These are phyloP conservation scores for Cephalotrichum gorgonifer DNA, from an alignment of 2,329 filamentous ascomycete genomes.

Conservation along the genomic window DNA sequence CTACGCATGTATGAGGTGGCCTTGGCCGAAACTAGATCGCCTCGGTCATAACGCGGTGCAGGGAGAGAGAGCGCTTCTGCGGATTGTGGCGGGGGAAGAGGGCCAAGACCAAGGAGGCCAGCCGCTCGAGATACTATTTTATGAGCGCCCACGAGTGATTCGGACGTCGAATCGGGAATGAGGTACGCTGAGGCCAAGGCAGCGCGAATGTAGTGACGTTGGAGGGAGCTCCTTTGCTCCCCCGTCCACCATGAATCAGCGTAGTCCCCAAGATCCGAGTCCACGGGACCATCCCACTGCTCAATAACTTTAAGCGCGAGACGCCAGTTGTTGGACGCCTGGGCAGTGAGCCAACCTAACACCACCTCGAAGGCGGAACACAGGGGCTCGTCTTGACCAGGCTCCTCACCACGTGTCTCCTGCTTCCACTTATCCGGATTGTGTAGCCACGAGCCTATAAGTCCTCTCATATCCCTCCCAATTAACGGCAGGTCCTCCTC, in stretches of 20 bases:
- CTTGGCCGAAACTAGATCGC: conserved; percentile 24
- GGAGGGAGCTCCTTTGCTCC: conserved; percentile 46
- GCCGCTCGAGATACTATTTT: conserved; percentile 11
- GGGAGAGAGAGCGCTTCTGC: conserved; percentile 2
- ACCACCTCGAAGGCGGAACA: conserved; percentile 59
- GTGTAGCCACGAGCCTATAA: conserved; percentile 67
- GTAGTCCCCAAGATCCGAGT: conserved; percentile 57
- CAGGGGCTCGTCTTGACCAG: conserved; percentile 14
- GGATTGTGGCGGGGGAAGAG: conserved; percentile 36
- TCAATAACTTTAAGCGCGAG: conserved; percentile 54
- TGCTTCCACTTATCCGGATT: conserved; percentile 4
- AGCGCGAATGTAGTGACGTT: conserved; percentile 55
- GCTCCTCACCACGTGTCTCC: background rate
- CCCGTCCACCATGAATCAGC: conserved; percentile 48
- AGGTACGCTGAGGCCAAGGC: conserved; percentile 59
- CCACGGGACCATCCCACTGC: conserved; percentile 64
- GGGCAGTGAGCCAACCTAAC: conserved; percentile 54
- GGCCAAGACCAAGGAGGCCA: conserved; percentile 45
- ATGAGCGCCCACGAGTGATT: conserved; percentile 32
- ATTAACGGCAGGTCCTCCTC: conserved; percentile 30
- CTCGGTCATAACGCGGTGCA: conserved; percentile 17
- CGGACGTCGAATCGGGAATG: conserved; percentile 46
- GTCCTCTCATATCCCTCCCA: conserved; percentile 54
- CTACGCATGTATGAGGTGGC: conserved; percentile 36
- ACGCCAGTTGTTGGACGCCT: conserved; percentile 49